A percentile compares a stretch with the other conserved stretches of the same genome.
These are phyloP conservation scores for Vaccinium myrtillus DNA, from an alignment of 148 eudicot genomes.

Conservation along the genomic window DNA sequence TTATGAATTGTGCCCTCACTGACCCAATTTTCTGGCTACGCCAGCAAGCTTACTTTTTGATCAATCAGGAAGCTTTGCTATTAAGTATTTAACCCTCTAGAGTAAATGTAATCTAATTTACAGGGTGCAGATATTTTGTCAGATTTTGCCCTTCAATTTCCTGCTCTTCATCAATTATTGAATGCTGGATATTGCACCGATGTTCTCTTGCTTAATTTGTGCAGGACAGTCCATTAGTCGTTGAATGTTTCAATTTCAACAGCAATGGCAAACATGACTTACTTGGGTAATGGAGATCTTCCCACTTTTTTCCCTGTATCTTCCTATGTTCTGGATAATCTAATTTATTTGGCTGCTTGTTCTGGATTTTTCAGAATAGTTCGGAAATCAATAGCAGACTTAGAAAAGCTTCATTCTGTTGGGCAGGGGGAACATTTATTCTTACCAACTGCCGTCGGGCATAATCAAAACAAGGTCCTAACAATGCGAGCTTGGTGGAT, in stretches of 20 bases:
- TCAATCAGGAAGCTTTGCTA: not conserved
- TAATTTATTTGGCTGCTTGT: conserved; percentile 17
- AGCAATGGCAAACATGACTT: conserved; percentile 88
- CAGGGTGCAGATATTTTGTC: not conserved
- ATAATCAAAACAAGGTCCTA: conserved; percentile 71
- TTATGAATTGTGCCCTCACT: too few species aligned
- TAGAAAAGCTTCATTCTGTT: conserved; percentile 67
- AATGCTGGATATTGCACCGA: conserved; percentile 5
- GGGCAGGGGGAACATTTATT: conserved; percentile 60
- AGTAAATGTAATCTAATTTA: not conserved
- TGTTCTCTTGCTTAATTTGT: conserved; percentile 25
- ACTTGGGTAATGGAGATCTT: conserved; percentile 56
- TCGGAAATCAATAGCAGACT: conserved; percentile 63
- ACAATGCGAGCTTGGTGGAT: conserved; percentile 8
- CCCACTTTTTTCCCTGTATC: conserved; percentile 3
- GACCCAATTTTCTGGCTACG: too few species aligned
- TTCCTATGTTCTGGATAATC: not conserved
- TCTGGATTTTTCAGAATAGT: conserved; percentile 53
- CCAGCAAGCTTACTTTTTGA: not conserved
- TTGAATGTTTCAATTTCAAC: conserved; percentile 92
- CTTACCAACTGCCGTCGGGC: conserved; percentile 53
- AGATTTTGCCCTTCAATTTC: not conserved
- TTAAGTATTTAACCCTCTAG: not conserved
- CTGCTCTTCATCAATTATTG: not conserved
- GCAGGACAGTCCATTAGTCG: conserved; percentile 83